These are phyloP conservation scores for Podaxis pistillaris DNA, from an alignment of 768 basidiomycete species.

Conservation along the genomic window DNA sequence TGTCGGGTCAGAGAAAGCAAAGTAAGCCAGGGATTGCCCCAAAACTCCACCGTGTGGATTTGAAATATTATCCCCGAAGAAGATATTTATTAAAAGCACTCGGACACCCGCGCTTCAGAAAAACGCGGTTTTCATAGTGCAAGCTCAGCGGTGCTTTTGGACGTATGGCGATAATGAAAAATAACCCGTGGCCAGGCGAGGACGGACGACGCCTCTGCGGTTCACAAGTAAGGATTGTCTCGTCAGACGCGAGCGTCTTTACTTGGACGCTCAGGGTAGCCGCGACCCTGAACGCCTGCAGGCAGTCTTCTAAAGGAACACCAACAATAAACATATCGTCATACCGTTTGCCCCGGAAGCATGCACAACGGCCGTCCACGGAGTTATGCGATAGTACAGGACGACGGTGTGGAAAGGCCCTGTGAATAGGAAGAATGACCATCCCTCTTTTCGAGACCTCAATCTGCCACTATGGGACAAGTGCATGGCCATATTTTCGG, in stretches of 20 bases:
- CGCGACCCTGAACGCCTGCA: not conserved
- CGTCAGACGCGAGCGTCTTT: too few species aligned
- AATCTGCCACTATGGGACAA: not conserved
- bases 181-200: too few species aligned
- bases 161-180: too few species aligned
- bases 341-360: conserved; percentile 5
- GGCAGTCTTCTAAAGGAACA: not conserved
- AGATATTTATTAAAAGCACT: too few species aligned
- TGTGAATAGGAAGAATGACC: not conserved
- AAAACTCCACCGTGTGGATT: not conserved
- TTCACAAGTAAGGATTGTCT: too few species aligned
- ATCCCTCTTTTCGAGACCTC: not conserved
- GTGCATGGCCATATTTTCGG: not conserved
- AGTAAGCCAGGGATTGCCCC: not conserved
- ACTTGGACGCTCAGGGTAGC: not conserved
- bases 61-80: too few species aligned
- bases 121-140: too few species aligned
- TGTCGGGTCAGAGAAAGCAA: too few species aligned
- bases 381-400: not conserved
- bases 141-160: too few species aligned
- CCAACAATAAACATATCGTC: conserved; percentile 5
- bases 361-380: not conserved
- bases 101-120: too few species aligned
- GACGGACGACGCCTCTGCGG: too few species aligned
- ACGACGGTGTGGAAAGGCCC: not conserved